phyloP scores from a whole-genome alignment of 2,329 filamentous ascomycete species.

The Cadophora sp. region DNA sequence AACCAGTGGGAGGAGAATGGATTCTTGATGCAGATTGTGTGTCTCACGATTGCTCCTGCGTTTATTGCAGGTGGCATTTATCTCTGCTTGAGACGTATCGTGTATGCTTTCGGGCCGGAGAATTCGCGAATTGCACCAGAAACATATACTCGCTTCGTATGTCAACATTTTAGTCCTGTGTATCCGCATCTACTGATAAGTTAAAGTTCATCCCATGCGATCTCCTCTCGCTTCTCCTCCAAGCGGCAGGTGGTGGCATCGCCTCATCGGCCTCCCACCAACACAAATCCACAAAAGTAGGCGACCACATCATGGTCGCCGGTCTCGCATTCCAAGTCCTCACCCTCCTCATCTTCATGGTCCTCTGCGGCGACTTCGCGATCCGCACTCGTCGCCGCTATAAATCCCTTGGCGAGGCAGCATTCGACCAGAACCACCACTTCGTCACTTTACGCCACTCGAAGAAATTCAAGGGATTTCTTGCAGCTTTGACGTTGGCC shows the following conservation, averaged over 20 bases:
- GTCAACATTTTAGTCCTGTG: conserved; percentile 45
- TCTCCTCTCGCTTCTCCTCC: conserved; percentile 64
- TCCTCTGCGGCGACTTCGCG: conserved; percentile 42
- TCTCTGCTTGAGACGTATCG: conserved; percentile 61
- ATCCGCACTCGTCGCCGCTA: conserved; percentile 40
- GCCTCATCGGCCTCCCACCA: conserved; percentile 56
- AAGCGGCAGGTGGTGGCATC: conserved; percentile 65
- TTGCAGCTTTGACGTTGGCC: conserved; percentile 49
- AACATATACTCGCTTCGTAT: conserved; percentile 56
- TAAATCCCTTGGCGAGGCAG: conserved; percentile 42
- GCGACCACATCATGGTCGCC: conserved; percentile 70
- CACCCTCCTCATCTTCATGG: conserved; percentile 61
- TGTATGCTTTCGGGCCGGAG: conserved; percentile 54
- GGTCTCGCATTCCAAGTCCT: conserved; percentile 67
- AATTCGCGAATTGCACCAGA: conserved; percentile 56
- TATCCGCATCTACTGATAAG: conserved; percentile 18
- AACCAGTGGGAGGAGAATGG: conserved; percentile 57
- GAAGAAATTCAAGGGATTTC: conserved; percentile 35
- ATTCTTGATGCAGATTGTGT: conserved; percentile 64
- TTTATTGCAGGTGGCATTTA: conserved; percentile 71
- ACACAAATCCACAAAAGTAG: conserved; percentile 47
- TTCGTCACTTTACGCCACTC: conserved; percentile 23
- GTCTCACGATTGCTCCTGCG: conserved; percentile 68
- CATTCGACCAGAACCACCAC: conserved; percentile 32
- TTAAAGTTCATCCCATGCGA: conserved; percentile 67